Evolutionary conservation across 768 basidiomycete species (phyloP).

Genomic region (Lactarius deliciosus): DNA sequence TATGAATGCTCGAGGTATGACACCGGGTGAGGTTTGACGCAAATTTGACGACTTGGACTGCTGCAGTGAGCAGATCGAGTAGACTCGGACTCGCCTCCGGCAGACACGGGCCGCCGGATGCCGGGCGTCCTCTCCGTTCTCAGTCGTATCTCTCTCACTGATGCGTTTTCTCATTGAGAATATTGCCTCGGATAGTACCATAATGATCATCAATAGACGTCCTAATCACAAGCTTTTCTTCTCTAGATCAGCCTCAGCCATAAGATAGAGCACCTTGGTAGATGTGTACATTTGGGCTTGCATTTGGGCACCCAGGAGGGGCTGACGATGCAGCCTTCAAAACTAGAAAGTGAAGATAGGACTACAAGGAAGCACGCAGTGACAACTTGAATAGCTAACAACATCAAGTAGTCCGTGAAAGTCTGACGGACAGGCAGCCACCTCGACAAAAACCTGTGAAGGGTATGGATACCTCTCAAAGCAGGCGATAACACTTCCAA

Average conservation of each 20-base stretch:
- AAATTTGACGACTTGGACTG: too few species aligned
- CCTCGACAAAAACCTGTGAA: background rate
- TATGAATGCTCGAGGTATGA: background rate
- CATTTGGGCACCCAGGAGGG: background rate
- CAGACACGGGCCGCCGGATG: background rate
- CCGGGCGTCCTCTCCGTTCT: background rate
- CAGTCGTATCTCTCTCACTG: too few species aligned
- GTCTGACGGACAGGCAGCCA: background rate
- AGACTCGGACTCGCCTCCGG: too few species aligned
- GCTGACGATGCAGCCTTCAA: background rate
- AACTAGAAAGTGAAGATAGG: background rate
- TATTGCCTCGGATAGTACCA: too few species aligned
- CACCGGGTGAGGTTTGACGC: background rate
- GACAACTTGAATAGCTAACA: background rate
- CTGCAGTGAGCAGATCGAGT: too few species aligned
- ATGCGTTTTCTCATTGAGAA: background rate
- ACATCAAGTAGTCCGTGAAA: background rate
- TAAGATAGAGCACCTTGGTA: background rate
- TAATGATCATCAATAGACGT: too few species aligned
- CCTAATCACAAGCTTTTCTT: background rate
- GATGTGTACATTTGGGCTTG: background rate
- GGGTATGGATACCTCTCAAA: background rate
- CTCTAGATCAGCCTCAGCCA: too few species aligned
- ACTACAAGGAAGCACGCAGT: background rate
- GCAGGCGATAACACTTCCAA: background rate